Evolutionary conservation across 1,284 basidiomycete genomes (phyloP), one percentile per base, ranked within the genome.

Genomic region (Cutaneotrichosporon sp.): DNA sequence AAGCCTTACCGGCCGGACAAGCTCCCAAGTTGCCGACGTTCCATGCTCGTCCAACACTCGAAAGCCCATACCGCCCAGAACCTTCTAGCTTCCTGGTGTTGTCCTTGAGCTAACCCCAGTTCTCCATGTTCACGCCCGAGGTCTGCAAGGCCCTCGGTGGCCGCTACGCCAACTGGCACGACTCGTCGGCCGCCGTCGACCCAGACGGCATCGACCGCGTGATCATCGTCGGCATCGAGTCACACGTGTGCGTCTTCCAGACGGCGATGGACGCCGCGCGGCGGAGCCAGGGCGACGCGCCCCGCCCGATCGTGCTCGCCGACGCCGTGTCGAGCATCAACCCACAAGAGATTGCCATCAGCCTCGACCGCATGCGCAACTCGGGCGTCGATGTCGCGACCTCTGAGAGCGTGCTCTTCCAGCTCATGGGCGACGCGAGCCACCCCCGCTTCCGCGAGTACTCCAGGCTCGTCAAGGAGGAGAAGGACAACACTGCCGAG

Each of bases 201-300:
- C 33, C 46, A 1, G 54, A 24, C 73, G 56, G 54, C 14, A 77
- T 88, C 62, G 82, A 84, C 56, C 84, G 84, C 20, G 82, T 92
- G 53, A 86, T 95, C 27, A 79, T 97, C 5, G 87, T 92, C 69
- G 93, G 93, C 31, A 93, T 95, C 62, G 92, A 94, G 89, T 85
- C 89, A 2, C 94, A 97, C 70, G 87, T 97, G 62, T 97, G 94
- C 72, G 87, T 97, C 10, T 83, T 91, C 4, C 92, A 95, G 79
- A 90, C 90, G 0, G 83, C 88, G 0, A 81, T 92, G 9, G 87
- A 89, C 60, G 82, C 27, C 5, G 52, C 52, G 24, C 52, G 59
- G 22, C 18, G 22, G 14, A 14, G 7, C 20, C 38, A 27, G 34
- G 89, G 76, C 24, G 53, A 36, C 27, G 24, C 34, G 36, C 58